phyloP scores from a whole-genome alignment of 257 asterid species.

The Salvia rosmarinus region DNA sequence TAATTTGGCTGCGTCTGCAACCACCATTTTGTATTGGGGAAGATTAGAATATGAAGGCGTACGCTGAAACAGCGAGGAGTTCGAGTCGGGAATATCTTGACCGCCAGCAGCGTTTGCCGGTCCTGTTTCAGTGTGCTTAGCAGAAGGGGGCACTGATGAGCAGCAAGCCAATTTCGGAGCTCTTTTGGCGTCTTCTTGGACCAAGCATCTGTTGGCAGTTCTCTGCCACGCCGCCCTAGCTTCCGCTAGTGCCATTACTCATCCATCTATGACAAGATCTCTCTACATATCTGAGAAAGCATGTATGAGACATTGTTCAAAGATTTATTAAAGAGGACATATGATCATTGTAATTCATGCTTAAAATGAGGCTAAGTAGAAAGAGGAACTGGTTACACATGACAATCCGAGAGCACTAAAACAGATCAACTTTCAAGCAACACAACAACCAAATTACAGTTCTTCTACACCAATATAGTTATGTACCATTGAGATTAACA shows the following conservation, averaged over 20 bases:
- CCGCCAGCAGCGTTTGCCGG: constrained; percentile 38
- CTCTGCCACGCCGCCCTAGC: constrained; percentile 90
- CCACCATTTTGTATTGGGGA: constrained; percentile 89
- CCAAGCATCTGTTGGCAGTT: constrained; percentile 76
- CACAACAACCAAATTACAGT: not conserved
- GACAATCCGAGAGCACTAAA: not conserved
- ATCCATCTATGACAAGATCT: constrained; percentile 37
- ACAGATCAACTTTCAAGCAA: not conserved
- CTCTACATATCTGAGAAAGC: constrained; percentile 22
- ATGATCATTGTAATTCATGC: not conserved
- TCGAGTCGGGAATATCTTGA: constrained; percentile 46
- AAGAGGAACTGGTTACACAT: no score
- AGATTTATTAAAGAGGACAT: not conserved
- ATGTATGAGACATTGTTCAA: not conserved
- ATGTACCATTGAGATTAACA: not conserved
- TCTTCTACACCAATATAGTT: no score
- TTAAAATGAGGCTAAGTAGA: not conserved
- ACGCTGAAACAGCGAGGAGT: constrained; percentile 45
- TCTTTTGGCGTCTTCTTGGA: constrained; percentile 88
- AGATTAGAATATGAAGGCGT: constrained; percentile 54
- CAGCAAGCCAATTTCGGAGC: constrained; percentile 91
- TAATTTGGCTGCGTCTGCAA: constrained; percentile 61
- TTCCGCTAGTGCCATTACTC: constrained; percentile 71
- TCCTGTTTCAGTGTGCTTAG: constrained; percentile 47
- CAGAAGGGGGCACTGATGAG: constrained; percentile 55